These are phyloP conservation scores for Fusarium concolor DNA, from an alignment of 2,329 filamentous ascomycete species.

Conservation along the genomic window DNA sequence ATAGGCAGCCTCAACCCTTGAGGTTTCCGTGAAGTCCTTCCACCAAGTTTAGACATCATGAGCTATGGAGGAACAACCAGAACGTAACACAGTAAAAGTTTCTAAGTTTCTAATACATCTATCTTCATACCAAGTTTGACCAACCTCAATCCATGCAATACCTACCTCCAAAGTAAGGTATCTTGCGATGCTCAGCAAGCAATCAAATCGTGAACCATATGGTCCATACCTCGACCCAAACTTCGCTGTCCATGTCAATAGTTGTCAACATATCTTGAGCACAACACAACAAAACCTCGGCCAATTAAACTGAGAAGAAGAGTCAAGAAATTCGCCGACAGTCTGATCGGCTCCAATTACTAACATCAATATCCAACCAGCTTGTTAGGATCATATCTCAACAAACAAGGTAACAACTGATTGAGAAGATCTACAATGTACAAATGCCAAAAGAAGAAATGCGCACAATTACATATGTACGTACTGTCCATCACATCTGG, in stretches of 20 bases:
- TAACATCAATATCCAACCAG: neutral
- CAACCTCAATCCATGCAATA: neutral
- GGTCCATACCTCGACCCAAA: too few species aligned
- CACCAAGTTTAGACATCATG: neutral
- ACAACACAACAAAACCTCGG: neutral
- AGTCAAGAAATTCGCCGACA: neutral
- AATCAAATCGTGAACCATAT: neutral
- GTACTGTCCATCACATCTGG: constrained; percentile 18
- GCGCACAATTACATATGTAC: constrained; percentile 13
- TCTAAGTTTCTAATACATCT: too few species aligned
- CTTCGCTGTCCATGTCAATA: neutral
- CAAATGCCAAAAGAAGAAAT: constrained; percentile 24
- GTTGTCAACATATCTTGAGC: neutral
- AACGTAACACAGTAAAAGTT: too few species aligned
- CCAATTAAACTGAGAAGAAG: neutral
- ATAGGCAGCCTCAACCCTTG: neutral
- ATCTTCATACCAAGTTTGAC: neutral
- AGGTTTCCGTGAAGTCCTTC: neutral
- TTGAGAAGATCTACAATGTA: constrained; percentile 30
- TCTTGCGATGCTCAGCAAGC: neutral
- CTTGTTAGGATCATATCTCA: neutral
- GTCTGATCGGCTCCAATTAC: neutral
- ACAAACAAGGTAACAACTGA: neutral
- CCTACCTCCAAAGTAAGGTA: too few species aligned
- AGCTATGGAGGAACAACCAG: neutral